Evolutionary conservation across 306 rosid genomes (phyloP).

Genomic region (Lathyrus tuberosus): DNA sequence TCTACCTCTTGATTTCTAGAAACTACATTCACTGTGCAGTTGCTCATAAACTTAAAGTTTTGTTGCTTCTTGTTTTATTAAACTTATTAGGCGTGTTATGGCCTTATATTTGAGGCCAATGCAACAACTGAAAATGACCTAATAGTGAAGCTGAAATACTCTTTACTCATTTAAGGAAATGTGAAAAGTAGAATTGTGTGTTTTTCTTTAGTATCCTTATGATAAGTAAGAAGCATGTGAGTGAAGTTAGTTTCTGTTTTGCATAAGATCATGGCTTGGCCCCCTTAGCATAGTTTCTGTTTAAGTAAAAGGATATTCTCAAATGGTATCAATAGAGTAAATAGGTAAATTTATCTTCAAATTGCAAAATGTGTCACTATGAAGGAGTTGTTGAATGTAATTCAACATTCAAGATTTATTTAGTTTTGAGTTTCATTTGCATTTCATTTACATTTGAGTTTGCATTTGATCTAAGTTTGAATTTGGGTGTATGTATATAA

Average conservation of each 20-base stretch:
- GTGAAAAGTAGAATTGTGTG: background rate
- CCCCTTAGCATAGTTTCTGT: background rate
- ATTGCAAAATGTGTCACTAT: too few relatives aligned
- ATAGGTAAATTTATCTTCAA: too few relatives aligned
- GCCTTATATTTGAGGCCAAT: constrained; percentile 11
- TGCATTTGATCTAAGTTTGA: too few relatives aligned
- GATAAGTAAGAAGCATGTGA: background rate
- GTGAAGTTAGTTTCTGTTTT: background rate
- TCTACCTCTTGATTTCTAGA: constrained; percentile 28
- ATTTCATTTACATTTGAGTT: too few relatives aligned
- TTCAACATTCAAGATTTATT: too few relatives aligned
- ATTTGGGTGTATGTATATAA: too few relatives aligned
- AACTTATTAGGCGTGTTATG: constrained; percentile 6
- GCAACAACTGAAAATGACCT: constrained; percentile 3
- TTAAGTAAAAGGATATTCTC: too few relatives aligned
- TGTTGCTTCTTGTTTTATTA: background rate
- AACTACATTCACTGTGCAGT: constrained; percentile 43
- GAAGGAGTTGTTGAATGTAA: too few relatives aligned
- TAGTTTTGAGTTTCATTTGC: too few relatives aligned
- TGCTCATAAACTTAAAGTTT: constrained; percentile 3
- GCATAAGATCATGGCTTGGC: background rate
- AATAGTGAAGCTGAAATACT: background rate
- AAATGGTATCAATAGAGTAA: too few relatives aligned
- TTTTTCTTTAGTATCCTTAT: background rate
- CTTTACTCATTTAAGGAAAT: too few relatives aligned